phyloP scores from a whole-genome alignment of 768 basidiomycete species.

The Termitomyces sp. region DNA sequence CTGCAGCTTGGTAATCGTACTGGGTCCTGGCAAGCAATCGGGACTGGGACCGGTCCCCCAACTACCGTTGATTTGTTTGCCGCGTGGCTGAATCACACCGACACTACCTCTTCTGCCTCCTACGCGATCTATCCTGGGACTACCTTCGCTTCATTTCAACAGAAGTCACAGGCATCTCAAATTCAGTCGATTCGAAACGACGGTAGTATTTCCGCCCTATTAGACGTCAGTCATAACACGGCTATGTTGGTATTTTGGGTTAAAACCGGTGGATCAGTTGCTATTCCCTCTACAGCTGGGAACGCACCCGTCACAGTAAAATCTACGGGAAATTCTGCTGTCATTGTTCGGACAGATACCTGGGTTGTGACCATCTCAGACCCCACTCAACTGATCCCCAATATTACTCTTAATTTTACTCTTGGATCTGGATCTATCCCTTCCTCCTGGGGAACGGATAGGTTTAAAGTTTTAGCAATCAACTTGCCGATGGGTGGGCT shows the following conservation, averaged over 20 bases:
- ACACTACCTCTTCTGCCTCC: conserved; percentile 32
- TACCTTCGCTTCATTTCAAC: conserved; percentile 32
- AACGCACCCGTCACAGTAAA: conserved; percentile 29
- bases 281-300: conserved; percentile 24
- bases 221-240: conserved; percentile 37
- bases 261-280: conserved; percentile 37
- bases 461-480: conserved; percentile 23
- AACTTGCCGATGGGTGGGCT: conserved; percentile 21
- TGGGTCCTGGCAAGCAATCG: conserved; percentile 61
- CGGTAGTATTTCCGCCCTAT: conserved; percentile 43
- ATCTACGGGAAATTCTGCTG: conserved; percentile 37
- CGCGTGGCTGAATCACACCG: conserved; percentile 51
- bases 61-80: conserved; percentile 59
- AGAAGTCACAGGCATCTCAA: conserved; percentile 27
- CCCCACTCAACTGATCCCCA: conserved; percentile 52
- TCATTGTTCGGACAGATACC: conserved; percentile 39
- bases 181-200: conserved; percentile 45
- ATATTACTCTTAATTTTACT: conserved; percentile 28
- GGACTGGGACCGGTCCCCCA: conserved; percentile 57
- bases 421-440: conserved; percentile 13
- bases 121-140: conserved; percentile 60
- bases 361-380: conserved; percentile 59
- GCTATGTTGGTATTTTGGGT: conserved; percentile 59
- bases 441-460: conserved; percentile 13
- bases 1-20: conserved; percentile 43